Conservation (phyloP, 2,329 filamentous ascomycete genomes). For the Acrodontium crateriforme region DNA sequence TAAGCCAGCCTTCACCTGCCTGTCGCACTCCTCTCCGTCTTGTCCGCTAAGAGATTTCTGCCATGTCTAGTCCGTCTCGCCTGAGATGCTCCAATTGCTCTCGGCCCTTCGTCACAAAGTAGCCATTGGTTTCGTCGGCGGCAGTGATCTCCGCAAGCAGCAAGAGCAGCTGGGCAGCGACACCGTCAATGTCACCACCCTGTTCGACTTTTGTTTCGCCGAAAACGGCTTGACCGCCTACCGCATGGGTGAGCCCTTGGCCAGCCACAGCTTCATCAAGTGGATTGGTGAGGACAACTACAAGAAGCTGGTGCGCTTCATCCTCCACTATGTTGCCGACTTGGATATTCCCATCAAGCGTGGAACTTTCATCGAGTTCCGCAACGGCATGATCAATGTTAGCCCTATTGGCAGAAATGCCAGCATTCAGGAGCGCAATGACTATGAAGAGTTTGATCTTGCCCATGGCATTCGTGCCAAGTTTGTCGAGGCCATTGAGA, state of each 20-base stretch:
- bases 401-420: slow-evolving; percentile 79
- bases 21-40: background rate
- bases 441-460: slow-evolving; percentile 71
- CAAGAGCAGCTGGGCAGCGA: slow-evolving; percentile 80
- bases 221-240: slow-evolving; percentile 93
- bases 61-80: slow-evolving; percentile 40
- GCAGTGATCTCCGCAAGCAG: slow-evolving; percentile 83
- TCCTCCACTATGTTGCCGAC: slow-evolving; percentile 72
- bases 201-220: slow-evolving; percentile 96
- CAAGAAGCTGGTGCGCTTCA: slow-evolving; percentile 63
- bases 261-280: slow-evolving; percentile 74
- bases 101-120: slow-evolving; percentile 70
- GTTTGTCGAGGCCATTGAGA: slow-evolving; percentile 63
- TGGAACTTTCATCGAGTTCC: slow-evolving; percentile 76
- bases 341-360: slow-evolving; percentile 71
- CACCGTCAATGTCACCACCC: slow-evolving; percentile 55
- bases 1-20: slow-evolving; percentile 34
- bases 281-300: slow-evolving; percentile 81
- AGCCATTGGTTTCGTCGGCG: slow-evolving; percentile 84
- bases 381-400: slow-evolving; percentile 85
- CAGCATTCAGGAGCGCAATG: slow-evolving; percentile 61
- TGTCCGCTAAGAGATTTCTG: background rate
- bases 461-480: slow-evolving; percentile 60
- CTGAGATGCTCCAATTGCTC: slow-evolving; percentile 73
- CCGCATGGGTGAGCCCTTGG: slow-evolving; percentile 63